Conservation (phyloP, 768 basidiomycete species). For the Candolleomyces aberdarensis region DNA sequence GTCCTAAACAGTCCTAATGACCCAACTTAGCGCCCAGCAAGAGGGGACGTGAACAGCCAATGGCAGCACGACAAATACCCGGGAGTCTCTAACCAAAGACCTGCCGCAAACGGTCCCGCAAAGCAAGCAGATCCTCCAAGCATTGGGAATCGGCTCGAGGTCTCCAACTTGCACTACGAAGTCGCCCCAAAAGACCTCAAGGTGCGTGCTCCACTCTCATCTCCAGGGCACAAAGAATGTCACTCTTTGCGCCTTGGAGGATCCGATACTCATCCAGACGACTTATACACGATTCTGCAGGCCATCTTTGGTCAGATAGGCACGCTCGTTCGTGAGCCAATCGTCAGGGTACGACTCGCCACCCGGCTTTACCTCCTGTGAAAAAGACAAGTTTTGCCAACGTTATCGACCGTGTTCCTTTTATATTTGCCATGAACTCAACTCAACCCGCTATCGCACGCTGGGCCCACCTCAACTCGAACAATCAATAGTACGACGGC, state of each 20-base stretch:
- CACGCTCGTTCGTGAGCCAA: conserved; percentile 88
- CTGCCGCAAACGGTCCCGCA: conserved; percentile 19
- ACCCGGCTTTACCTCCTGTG: conserved; percentile 55
- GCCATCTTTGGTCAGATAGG: conserved; percentile 90
- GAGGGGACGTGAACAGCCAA: conserved; percentile 54
- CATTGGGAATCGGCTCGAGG: conserved; percentile 54
- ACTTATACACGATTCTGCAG: conserved; percentile 32
- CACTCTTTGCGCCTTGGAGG: no score
- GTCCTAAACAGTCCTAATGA: background rate
- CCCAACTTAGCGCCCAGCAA: conserved; percentile 48
- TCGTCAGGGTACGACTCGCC: conserved; percentile 90
- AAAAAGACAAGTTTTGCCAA: conserved; percentile 45
- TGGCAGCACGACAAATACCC: conserved; percentile 69
- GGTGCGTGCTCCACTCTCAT: conserved; percentile 43
- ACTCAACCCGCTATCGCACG: background rate
- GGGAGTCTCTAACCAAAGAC: conserved; percentile 30
- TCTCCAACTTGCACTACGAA: conserved; percentile 91
- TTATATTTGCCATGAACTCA: conserved; percentile 7
- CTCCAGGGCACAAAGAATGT: no score
- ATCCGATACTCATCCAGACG: background rate
- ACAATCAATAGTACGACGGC: conserved; percentile 80
- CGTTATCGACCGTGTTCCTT: conserved; percentile 34
- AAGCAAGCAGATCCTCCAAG: conserved; percentile 22
- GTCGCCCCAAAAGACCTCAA: conserved; percentile 84
- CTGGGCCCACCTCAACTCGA: conserved; percentile 10